A percentile compares a stretch with the other conserved stretches of the same genome.
Evolutionary conservation across 805 yeast genomes (phyloP).

Genomic region (Kodamaea leandrae): DNA sequence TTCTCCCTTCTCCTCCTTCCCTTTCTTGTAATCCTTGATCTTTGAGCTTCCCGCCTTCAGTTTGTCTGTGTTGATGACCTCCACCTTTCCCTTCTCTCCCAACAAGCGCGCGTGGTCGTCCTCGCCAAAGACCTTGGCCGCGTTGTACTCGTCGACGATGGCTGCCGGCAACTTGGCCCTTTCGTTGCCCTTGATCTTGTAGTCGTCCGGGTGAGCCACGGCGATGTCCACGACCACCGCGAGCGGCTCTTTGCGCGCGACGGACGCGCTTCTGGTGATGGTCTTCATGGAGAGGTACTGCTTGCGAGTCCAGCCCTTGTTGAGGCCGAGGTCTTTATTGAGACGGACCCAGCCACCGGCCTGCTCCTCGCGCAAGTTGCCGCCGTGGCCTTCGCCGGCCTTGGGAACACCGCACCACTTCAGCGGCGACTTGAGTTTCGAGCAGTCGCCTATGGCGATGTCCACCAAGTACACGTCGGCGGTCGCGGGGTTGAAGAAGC

Average conservation of each 20-base stretch:
- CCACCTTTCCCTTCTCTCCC: constrained; percentile 9
- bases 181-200: constrained; percentile 37
- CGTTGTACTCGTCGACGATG: constrained; percentile 29
- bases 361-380: constrained; percentile 22
- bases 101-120: constrained; percentile 21
- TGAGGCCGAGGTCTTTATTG: constrained; percentile 48
- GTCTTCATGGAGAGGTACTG: constrained; percentile 38
- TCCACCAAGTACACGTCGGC: constrained; percentile 39
- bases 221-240: constrained; percentile 41
- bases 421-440: constrained; percentile 21
- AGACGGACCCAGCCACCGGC: constrained; percentile 40
- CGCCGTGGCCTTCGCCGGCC: constrained; percentile 14
- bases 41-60: constrained; percentile 16
- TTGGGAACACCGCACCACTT: constrained; percentile 30
- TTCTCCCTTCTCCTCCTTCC: constrained; percentile 3
- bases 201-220: constrained; percentile 33
- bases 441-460: constrained; percentile 36
- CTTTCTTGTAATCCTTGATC: constrained; percentile 11
- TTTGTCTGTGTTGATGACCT: constrained; percentile 15
- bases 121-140: constrained; percentile 25
- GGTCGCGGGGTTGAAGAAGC: constrained; percentile 40
- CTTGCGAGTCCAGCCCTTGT: constrained; percentile 41
- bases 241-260: not conserved
- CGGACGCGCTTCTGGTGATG: constrained; percentile 4
- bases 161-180: constrained; percentile 27